Evolutionary conservation across 2,329 filamentous ascomycete species (phyloP).

Genomic region (Cercospora berteroae): DNA sequence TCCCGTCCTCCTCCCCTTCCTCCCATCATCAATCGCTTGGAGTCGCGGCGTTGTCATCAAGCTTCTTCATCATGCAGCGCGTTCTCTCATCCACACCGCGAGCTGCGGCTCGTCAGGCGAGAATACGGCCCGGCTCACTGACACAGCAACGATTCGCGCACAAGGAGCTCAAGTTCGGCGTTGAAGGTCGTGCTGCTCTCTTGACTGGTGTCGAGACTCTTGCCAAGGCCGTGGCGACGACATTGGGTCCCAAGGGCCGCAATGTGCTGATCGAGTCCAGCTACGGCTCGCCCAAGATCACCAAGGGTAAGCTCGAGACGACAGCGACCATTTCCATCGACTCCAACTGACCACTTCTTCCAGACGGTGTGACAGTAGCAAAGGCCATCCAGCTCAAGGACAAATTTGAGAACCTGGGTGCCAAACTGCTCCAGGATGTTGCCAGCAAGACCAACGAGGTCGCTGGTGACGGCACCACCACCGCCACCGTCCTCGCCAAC

Average conservation of each 20-base stretch:
- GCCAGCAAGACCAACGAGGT: constrained; percentile 99
- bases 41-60: constrained; percentile 17
- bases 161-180: constrained; percentile 99
- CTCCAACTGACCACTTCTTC: constrained; percentile 16
- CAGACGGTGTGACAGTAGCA: constrained; percentile 55
- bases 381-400: constrained; percentile 91
- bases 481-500: constrained; percentile 91
- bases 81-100: constrained; percentile 78
- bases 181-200: constrained; percentile 85
- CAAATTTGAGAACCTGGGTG: constrained; percentile 99
- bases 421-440: constrained; percentile 93
- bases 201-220: constrained; percentile 95
- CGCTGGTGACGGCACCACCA: constrained; percentile 97
- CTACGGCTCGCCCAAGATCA: constrained; percentile 99
- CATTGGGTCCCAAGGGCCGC: constrained; percentile 93
- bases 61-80: constrained; percentile 71
- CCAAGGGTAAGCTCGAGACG: constrained; percentile 71
- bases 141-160: constrained; percentile 96
- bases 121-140: constrained; percentile 53
- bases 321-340: not conserved
- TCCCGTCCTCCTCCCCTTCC: not conserved
- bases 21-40: constrained; percentile 9
- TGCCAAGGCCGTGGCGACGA: constrained; percentile 92
- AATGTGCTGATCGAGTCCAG: constrained; percentile 98
- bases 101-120: constrained; percentile 71